phyloP scores from a whole-genome alignment of 2,329 filamentous ascomycete genomes.

The Cercospora sesami region DNA sequence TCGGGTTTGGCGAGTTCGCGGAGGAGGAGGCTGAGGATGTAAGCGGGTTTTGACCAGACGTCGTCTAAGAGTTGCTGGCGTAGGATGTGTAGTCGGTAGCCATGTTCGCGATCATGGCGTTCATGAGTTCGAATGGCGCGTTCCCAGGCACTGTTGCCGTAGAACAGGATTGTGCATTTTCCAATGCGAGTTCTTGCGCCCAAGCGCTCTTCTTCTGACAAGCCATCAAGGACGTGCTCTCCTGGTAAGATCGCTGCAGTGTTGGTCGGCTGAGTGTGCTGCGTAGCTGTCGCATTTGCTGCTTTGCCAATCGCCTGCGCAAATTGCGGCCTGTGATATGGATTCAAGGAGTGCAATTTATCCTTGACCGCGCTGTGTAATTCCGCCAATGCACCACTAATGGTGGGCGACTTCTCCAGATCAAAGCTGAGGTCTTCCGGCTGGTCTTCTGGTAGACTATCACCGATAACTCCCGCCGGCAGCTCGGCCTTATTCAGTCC shows the following conservation, averaged over 20 bases:
- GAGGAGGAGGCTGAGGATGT: slow-evolving; percentile 45
- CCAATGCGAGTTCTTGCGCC: slow-evolving; percentile 40
- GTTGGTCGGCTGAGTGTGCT: background rate
- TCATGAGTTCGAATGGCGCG: slow-evolving; percentile 46
- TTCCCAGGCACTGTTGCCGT: slow-evolving; percentile 43
- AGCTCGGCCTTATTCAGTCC: background rate
- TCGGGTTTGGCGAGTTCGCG: slow-evolving; percentile 43
- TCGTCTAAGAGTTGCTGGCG: slow-evolving; percentile 46
- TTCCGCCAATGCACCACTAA: slow-evolving; percentile 38
- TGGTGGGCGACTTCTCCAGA: slow-evolving; percentile 28
- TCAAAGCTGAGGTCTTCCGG: background rate
- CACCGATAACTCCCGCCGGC: slow-evolving; percentile 26
- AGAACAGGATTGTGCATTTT: slow-evolving; percentile 45
- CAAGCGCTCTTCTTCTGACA: slow-evolving; percentile 33
- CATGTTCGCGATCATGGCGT: slow-evolving; percentile 43
- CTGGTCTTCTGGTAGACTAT: slow-evolving; percentile 22
- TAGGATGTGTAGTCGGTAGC: slow-evolving; percentile 47
- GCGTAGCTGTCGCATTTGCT: background rate
- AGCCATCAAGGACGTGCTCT: slow-evolving; percentile 31
- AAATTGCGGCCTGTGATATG: slow-evolving; percentile 20
- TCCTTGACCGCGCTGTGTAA: slow-evolving; percentile 38
- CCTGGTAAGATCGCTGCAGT: slow-evolving; percentile 18
- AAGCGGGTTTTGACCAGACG: slow-evolving; percentile 50
- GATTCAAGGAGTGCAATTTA: slow-evolving; percentile 37
- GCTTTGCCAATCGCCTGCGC: background rate